A percentile compares a stretch with the other conserved stretches of the same genome.
These are phyloP conservation scores for Panaeolus cyanescens DNA, from an alignment of 768 basidiomycete genomes.

Conservation along the genomic window DNA sequence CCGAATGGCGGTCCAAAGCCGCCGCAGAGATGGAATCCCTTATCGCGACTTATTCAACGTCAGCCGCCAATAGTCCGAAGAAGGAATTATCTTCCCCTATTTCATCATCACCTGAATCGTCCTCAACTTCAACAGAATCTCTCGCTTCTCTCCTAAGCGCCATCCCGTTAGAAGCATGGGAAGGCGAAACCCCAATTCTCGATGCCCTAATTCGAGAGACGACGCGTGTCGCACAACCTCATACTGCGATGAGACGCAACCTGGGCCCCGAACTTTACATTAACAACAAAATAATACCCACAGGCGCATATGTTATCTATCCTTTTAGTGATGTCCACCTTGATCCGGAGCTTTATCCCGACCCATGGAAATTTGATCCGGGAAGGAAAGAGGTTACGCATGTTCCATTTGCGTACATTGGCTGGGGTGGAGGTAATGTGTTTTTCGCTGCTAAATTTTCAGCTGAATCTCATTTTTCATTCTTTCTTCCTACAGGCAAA, in stretches of 20 bases:
- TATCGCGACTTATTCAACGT: constrained; percentile 40
- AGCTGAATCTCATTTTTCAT: constrained; percentile 6
- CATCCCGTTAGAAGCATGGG: constrained; percentile 72
- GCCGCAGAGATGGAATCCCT: constrained; percentile 59
- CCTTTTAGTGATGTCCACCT: constrained; percentile 83
- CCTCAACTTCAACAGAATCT: constrained; percentile 12
- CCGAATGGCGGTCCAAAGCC: constrained; percentile 67
- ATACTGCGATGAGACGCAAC: constrained; percentile 80
- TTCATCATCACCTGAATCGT: constrained; percentile 4
- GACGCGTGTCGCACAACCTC: constrained; percentile 76
- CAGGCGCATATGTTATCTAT: constrained; percentile 76
- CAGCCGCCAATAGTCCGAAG: constrained; percentile 15
- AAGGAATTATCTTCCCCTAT: constrained; percentile 10
- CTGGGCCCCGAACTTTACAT: constrained; percentile 72
- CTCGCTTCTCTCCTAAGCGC: constrained; percentile 46
- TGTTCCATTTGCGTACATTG: constrained; percentile 63
- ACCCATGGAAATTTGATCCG: constrained; percentile 82
- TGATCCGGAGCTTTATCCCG: constrained; percentile 67
- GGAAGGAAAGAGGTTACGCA: constrained; percentile 44
- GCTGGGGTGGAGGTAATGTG: constrained; percentile 78
- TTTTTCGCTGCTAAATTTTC: constrained; percentile 11
- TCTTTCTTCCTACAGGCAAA: constrained; percentile 48
- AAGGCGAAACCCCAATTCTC: constrained; percentile 65
- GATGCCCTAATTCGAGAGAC: constrained; percentile 79
- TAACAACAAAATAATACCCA: constrained; percentile 67